Evolutionary conservation across 2,329 filamentous ascomycete genomes (phyloP), one percentile per base, ranked within the genome.

Genomic region (Dactylella cylindrospora): DNA sequence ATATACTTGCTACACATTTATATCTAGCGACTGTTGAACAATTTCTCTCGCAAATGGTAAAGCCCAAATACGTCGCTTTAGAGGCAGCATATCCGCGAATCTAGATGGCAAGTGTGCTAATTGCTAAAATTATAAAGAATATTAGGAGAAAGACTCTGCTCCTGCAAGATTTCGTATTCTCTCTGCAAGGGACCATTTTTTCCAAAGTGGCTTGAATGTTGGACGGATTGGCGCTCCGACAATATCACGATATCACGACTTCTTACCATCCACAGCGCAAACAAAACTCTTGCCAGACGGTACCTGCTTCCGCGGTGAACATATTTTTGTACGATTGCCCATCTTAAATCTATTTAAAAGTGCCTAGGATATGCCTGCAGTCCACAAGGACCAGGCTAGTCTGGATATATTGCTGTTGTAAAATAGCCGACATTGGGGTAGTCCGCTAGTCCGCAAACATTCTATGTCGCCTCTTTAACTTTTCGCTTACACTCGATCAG

Each of bases 271-370:
- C n/a, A n/a, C n/a, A 13, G 15, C 38, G 28, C 23, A 35, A n/a
- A 17, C 28, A 62, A 54, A 50, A 29, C 31, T 44, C 47, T 62
- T 49, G 57, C 54, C 50, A 49, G 57, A 62, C 57, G 57, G 57
- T 62, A 54, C 41, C 36, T 54, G 43, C 43, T 62, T 62, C 57
- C 57, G 57, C 36, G 5, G 38, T 45, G 36, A 36, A 38, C 49
- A 52, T 46, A 50, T 32, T 23, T 15, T 29, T 44, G 32, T 49
- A 40, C 20, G 53, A 46, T 41, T 49, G 20, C 20, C 13, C 36
- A 22, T 40, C 4, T 38, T 19, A 19, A 3, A 31, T 35, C 35
- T 40, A 47, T 53, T 36, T 50, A 43, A 32, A 49, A 54, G 10
- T 29, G 22, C 20, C 13, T 23, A 40, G 40, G 50, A 49, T 28